Evolutionary conservation across 2,329 filamentous ascomycete species (phyloP), one percentile per base, ranked within the genome.

Genomic region (Didymella lethalis): DNA sequence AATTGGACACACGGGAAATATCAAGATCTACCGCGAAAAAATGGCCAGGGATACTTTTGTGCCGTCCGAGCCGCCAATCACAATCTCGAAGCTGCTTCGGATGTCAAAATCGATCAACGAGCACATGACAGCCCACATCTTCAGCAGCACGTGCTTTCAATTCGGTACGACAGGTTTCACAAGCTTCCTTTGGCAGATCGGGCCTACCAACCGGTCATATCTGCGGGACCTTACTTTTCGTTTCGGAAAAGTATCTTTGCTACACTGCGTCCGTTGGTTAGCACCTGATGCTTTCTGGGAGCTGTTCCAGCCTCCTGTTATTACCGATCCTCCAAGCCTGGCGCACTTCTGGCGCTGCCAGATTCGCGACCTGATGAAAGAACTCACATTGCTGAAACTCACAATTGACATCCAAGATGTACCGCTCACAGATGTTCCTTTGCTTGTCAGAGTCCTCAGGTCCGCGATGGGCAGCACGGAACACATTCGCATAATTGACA

Each of bases 321-420:
- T 34, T 26, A 66, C 65, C 2, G 63, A 54, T 1, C 68, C 70
- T 3, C 51, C 43, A 1, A 65, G 59, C 1, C 36, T 75, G 25
- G 68, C 67, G 18, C 67, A 68, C 32, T 68, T 74, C 29, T 75
- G 73, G 73, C 68, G 73, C 28, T 72, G 69, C 28, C 72, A 75
- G 44, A 63, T 75, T 14, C 68, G 66, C 10, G 69, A 73, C 28
- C 57, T 74, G 3, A 63, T 63, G 12, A 57, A 60, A 12, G 71
- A 74, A 18, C 48, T 75, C 12, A 56, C 69, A 32, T 60, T 75
- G 0, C 38, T 50, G 34, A 65, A 63, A 0, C 62, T 75, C 3
- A 69, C 62, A 1, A 56, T 75, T 28, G 68, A 75, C 29, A 57
- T 73, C 7, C 44, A 55, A 18, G 54, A 61, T 4, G 62, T 74